These are phyloP conservation scores for Furcasterigmium furcatum DNA, from an alignment of 2,329 filamentous ascomycete species.

Conservation along the genomic window DNA sequence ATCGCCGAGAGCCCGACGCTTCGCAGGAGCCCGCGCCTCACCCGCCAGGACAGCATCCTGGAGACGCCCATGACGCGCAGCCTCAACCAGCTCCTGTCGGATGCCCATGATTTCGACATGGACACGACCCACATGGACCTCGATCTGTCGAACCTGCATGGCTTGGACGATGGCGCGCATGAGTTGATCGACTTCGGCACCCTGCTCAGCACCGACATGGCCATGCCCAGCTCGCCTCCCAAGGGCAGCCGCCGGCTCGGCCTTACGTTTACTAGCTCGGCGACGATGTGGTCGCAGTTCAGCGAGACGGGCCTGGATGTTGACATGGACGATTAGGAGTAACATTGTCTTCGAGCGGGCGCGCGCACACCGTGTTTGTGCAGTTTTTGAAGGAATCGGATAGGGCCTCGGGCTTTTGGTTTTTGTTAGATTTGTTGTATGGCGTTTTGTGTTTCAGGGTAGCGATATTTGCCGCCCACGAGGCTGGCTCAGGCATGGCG, in stretches of 20 bases:
- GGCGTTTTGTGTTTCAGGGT: no score
- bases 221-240: conserved; percentile 47
- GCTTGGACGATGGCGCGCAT: conserved; percentile 31
- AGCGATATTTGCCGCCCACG: no score
- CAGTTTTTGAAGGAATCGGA: no score
- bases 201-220: conserved; percentile 42
- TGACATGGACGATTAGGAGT: neutral
- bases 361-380: no score
- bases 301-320: neutral
- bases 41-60: conserved; percentile 18
- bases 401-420: no score
- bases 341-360: no score
- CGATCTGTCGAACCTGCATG: conserved; percentile 36
- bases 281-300: conserved; percentile 26
- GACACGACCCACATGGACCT: conserved; percentile 36
- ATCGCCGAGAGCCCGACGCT: conserved; percentile 26
- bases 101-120: conserved; percentile 43
- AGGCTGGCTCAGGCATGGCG: no score
- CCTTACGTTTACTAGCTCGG: conserved; percentile 24
- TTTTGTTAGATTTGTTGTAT: no score
- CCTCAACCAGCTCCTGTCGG: conserved; percentile 61
- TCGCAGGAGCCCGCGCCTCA: conserved; percentile 37
- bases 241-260: conserved; percentile 20
- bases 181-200: conserved; percentile 42
- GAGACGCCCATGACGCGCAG: conserved; percentile 61